Evolutionary conservation across 306 rosid species (phyloP).

Genomic region (Malus sieversii): DNA sequence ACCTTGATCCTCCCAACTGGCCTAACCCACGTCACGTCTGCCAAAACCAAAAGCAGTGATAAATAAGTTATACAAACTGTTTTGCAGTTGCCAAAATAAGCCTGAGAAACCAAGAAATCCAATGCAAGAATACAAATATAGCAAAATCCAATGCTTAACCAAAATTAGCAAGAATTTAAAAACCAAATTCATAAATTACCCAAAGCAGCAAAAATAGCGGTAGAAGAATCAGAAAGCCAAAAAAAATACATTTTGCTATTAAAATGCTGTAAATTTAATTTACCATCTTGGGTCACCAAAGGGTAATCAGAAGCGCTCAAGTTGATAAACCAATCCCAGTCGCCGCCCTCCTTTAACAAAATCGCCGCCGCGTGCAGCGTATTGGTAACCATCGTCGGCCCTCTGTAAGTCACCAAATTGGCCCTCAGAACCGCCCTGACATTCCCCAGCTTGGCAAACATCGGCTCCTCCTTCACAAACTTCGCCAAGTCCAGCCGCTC

Average conservation of each 20-base stretch:
- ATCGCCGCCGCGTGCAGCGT: slow-evolving; percentile 73
- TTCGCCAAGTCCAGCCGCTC: slow-evolving; percentile 53
- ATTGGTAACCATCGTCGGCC: slow-evolving; percentile 69
- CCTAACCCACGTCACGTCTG: neutral
- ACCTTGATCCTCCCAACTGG: too few relatives aligned
- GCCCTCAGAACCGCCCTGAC: slow-evolving; percentile 54
- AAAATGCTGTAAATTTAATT: slow-evolving; percentile 9
- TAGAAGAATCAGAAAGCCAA: neutral
- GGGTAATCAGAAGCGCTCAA: slow-evolving; percentile 77
- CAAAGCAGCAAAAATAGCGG: neutral
- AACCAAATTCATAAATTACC: neutral
- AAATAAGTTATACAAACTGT: neutral
- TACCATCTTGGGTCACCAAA: slow-evolving; percentile 75
- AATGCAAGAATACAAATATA: neutral
- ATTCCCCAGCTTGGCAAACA: slow-evolving; percentile 42
- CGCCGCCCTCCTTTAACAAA: slow-evolving; percentile 53
- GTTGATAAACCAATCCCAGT: slow-evolving; percentile 83
- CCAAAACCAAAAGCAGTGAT: neutral
- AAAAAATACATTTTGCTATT: neutral
- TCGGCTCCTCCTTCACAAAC: slow-evolving; percentile 44
- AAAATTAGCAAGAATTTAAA: neutral
- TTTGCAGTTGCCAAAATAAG: neutral
- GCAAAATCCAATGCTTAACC: neutral
- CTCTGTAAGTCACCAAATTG: slow-evolving; percentile 65
- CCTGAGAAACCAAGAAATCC: neutral